Base-by-base conservation (phyloP, 139 green algal species). In the Coccomyxa sp. region DNA sequence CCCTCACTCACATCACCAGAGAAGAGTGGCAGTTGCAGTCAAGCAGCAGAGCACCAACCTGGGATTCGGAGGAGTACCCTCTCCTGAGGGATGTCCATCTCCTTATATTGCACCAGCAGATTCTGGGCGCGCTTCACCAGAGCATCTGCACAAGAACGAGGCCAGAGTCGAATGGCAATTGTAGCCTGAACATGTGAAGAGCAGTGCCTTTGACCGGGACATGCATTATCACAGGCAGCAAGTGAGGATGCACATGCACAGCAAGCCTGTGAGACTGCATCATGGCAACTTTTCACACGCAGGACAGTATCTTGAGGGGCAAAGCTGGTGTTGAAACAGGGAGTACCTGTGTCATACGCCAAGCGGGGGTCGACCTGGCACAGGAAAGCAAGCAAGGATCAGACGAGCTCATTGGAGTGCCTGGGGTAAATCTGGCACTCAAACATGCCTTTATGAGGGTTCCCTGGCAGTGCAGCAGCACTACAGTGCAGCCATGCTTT, bases 31-130 rank as follows among this genome's bases (percentile, higher is more conserved):
- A n/a, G n/a, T n/a, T n/a, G n/a, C n/a, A n/a, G n/a, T n/a, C n/a
- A n/a, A n/a, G n/a, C n/a, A n/a, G n/a, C n/a, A n/a, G n/a, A n/a
- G n/a, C n/a, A n/a, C n/a, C n/a, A n/a, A n/a, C n/a, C 93, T 31
- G 93, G 93, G 36, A 97, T 86, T n/a, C 87, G 82, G 55, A 97
- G 83, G 39, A 97, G 81, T 18, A 94, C 80, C 0, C 77, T 68
- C 55, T 88, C 70, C 29, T 70, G 68, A 3, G 80, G 40, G 75
- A 96, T 85, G 6, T 85, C 89, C 79, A 91, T 85, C 64, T 91
- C 82, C 55, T 82, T 58, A 55, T 91, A 96, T 75, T 93, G 73
- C 18, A 44, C 73, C 7, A 88, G 39, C 31, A 95, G 79, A 8
- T 71, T 39, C 0, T 81, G 74, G 1, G 82, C 90, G 29, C 86